Percentiles rank a stretch among this genome's conserved stretches.
These are phyloP conservation scores for Pinus taeda DNA, from an alignment of 75 land plant genomes.

Conservation along the genomic window DNA sequence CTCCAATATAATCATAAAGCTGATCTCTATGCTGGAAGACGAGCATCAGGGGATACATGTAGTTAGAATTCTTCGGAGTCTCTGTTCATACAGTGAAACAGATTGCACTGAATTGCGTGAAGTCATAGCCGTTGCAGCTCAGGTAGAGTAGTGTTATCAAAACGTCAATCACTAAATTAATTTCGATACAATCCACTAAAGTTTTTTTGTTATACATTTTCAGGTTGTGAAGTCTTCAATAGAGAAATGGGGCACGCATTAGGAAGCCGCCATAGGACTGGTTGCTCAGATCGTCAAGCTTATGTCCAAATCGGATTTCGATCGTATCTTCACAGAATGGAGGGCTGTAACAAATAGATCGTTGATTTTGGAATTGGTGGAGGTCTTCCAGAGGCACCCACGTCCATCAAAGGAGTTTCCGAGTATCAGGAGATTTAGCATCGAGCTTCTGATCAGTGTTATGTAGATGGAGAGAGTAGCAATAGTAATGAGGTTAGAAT, in stretches of 20 bases:
- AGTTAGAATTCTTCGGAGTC: conserved; percentile 60
- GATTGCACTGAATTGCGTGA: conserved; percentile 24
- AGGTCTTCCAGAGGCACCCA: neutral
- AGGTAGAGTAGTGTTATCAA: too few species aligned
- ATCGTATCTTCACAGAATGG: conserved; percentile 18
- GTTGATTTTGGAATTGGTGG: conserved; percentile 12
- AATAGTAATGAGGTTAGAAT: too few species aligned
- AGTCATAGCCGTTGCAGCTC: conserved; percentile 16
- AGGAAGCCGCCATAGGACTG: conserved; percentile 22
- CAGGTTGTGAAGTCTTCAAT: neutral
- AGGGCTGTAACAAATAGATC: conserved; percentile 8
- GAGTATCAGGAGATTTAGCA: neutral
- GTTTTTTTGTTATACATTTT: neutral
- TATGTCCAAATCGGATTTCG: conserved; percentile 15
- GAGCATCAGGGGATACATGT: conserved; percentile 29
- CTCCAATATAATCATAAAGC: conserved; percentile 1
- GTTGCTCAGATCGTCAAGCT: conserved; percentile 10
- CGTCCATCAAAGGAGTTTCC: neutral
- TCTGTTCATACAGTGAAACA: conserved; percentile 39
- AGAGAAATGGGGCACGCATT: neutral
- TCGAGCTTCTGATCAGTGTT: neutral
- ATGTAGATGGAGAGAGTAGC: neutral
- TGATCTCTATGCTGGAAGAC: conserved; percentile 28
- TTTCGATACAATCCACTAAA: too few species aligned
- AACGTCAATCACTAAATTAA: too few species aligned